Evolutionary conservation across 306 rosid species (phyloP).

Genomic region (Begonia masoniana): DNA sequence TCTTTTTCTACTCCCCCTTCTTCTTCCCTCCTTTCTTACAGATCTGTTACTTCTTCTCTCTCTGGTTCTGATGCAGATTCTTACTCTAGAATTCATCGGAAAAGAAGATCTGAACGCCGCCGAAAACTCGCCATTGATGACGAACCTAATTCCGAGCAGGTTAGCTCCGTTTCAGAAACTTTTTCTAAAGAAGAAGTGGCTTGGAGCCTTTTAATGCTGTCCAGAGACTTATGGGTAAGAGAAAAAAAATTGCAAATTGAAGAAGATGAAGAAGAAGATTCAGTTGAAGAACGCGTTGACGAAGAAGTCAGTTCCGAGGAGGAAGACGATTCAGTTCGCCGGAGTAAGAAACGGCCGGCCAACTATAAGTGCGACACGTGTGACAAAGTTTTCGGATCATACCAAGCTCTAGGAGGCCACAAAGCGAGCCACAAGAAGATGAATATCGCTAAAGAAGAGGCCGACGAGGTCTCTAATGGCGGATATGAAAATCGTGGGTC

Average conservation of each 20-base stretch:
- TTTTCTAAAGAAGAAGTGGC: constrained; percentile 28
- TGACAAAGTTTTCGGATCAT: constrained; percentile 22
- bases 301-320: background rate
- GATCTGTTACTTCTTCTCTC: no score
- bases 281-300: background rate
- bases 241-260: background rate
- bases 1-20: constrained; percentile 8
- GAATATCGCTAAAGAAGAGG: background rate
- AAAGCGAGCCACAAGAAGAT: constrained; percentile 36
- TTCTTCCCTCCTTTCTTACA: background rate
- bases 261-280: background rate
- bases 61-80: constrained; percentile 9
- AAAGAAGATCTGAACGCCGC: constrained; percentile 28
- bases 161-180: constrained; percentile 2
- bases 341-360: background rate
- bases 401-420: constrained; percentile 63
- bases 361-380: constrained; percentile 35
- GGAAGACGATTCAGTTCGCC: background rate
- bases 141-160: constrained; percentile 7
- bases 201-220: constrained; percentile 22
- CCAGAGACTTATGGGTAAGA: constrained; percentile 26
- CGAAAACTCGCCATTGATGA: constrained; percentile 2
- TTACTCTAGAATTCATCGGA: constrained; percentile 11
- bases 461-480: background rate
- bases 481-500: background rate